phyloP scores from a whole-genome alignment of 2,329 filamentous ascomycete genomes.

The Alternaria longipes region DNA sequence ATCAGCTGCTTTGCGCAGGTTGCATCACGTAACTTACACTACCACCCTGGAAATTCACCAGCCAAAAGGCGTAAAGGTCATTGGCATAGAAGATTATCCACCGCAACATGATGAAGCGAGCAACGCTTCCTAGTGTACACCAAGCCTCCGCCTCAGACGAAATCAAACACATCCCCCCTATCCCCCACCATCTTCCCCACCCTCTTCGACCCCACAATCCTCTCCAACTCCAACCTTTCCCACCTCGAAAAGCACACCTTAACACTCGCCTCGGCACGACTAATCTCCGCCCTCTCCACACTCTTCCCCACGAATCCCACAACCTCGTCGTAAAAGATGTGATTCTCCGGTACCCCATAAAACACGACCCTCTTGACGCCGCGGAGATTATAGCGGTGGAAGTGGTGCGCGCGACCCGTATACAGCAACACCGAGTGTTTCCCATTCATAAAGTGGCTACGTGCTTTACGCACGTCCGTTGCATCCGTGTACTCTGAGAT shows the following conservation, averaged over 20 bases:
- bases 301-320: constrained; percentile 69
- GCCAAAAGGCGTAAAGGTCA: no score
- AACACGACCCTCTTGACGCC: constrained; percentile 87
- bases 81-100: no score
- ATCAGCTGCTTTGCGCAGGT: no score
- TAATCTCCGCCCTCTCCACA: constrained; percentile 67
- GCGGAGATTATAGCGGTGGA: constrained; percentile 82
- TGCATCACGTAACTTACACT: no score
- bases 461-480: constrained; percentile 80
- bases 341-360: constrained; percentile 91
- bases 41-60: no score
- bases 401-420: constrained; percentile 96
- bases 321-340: constrained; percentile 80
- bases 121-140: no score
- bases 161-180: constrained; percentile 90
- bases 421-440: constrained; percentile 86
- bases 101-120: no score
- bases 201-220: constrained; percentile 82
- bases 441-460: constrained; percentile 86
- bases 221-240: constrained; percentile 87
- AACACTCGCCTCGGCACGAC: constrained; percentile 59
- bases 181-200: constrained; percentile 86
- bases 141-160: constrained; percentile 60
- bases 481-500: constrained; percentile 88
- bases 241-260: constrained; percentile 81